Percentiles rank a stretch among this genome's conserved stretches.
phyloP scores from a whole-genome alignment of 495 filamentous ascomycete genomes.

The Entonaema liquescens region DNA sequence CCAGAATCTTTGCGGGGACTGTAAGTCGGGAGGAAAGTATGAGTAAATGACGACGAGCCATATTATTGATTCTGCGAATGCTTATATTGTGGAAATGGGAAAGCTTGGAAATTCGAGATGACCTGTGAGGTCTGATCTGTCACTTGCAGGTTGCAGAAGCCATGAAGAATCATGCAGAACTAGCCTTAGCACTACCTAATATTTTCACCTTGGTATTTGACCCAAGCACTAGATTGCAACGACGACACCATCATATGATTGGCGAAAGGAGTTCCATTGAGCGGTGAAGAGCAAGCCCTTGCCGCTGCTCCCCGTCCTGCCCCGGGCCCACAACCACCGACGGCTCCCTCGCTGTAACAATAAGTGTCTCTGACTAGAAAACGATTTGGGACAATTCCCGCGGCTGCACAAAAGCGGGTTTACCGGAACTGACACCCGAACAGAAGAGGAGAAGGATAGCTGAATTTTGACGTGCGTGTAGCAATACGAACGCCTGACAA shows the following conservation, averaged over 20 bases:
- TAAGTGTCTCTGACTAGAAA: slow-evolving; percentile 11
- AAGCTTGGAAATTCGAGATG: slow-evolving; percentile 13
- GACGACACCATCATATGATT: slow-evolving; percentile 18
- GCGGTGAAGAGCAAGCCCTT: slow-evolving; percentile 35
- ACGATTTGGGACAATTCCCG: slow-evolving; percentile 12
- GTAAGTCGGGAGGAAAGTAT: neutral
- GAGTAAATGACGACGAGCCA: slow-evolving; percentile 1
- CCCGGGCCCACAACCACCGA: slow-evolving; percentile 41
- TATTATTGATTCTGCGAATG: neutral
- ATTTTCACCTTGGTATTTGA: slow-evolving; percentile 38
- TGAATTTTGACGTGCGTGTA: slow-evolving; percentile 13
- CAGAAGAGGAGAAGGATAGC: slow-evolving; percentile 14
- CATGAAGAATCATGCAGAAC: slow-evolving; percentile 33
- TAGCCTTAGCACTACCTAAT: slow-evolving; percentile 27
- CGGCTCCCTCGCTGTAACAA: slow-evolving; percentile 10
- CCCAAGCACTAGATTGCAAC: slow-evolving; percentile 17
- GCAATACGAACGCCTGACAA: slow-evolving; percentile 28
- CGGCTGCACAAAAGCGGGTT: slow-evolving; percentile 28
- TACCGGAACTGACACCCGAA: slow-evolving; percentile 29
- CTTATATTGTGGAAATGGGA: slow-evolving; percentile 7
- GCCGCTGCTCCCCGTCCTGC: slow-evolving; percentile 31
- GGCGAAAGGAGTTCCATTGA: slow-evolving; percentile 28
- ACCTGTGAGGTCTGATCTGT: slow-evolving; percentile 19
- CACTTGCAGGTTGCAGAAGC: slow-evolving; percentile 32
- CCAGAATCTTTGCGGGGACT: neutral